These are phyloP conservation scores for Fonsecaea monophora DNA, from an alignment of 2,329 filamentous ascomycete species.

Conservation along the genomic window DNA sequence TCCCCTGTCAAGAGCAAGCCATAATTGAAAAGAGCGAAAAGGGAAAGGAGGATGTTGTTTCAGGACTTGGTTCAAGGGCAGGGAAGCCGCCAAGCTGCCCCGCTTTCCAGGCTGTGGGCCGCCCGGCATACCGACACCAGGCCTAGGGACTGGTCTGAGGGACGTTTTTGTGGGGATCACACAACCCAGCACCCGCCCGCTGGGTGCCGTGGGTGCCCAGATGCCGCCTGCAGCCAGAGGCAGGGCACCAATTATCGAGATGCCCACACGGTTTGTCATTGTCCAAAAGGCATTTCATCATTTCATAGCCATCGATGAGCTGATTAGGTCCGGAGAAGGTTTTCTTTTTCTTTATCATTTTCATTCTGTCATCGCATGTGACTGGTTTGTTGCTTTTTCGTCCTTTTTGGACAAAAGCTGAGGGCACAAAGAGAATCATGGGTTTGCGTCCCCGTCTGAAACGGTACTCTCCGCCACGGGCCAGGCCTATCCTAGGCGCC, in stretches of 20 bases:
- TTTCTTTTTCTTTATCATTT: not conserved
- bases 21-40: slow-evolving; percentile 23
- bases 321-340: slow-evolving; percentile 6
- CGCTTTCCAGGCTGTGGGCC: not conserved
- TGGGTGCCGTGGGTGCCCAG: too few species aligned
- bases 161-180: not conserved
- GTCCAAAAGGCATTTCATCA: not conserved
- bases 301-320: not conserved
- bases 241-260: slow-evolving; percentile 17
- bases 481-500: not conserved
- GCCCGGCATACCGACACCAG: not conserved
- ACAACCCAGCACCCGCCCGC: not conserved
- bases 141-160: not conserved
- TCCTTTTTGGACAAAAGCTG: not conserved
- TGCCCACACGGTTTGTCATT: slow-evolving; percentile 10
- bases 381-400: slow-evolving; percentile 5
- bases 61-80: slow-evolving; percentile 12
- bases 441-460: not conserved
- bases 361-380: slow-evolving; percentile 2
- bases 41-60: slow-evolving; percentile 24
- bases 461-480: slow-evolving; percentile 2
- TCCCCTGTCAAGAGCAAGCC: slow-evolving; percentile 21
- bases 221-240: not conserved
- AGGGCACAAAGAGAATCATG: not conserved
- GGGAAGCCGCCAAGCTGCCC: not conserved